Base-by-base conservation (phyloP, 176 grass and related monocot genomes). In the Oryza punctata region DNA sequence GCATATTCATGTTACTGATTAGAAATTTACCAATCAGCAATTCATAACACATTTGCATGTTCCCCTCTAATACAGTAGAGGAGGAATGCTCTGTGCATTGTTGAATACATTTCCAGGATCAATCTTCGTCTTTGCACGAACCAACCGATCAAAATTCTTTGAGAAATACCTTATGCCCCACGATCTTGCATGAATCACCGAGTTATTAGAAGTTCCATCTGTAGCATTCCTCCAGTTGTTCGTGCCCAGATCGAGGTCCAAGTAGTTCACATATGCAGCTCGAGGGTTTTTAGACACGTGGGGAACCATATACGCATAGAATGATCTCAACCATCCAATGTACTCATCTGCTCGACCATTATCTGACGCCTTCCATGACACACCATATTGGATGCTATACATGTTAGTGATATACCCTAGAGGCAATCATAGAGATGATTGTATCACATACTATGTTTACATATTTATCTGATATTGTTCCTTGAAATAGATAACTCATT, bases 61-160 rank as follows among this genome's bases (percentile, higher is more conserved):
- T 66, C 3, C 3, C 57, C 2, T 49, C 23, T 67, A 79, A 45
- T 49, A 6, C 6, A 21, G 73, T 14, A 91, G 43, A 19, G 91
- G 91, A 46, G 91, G 94, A 38, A 97, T 97, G 66, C 91, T 97
- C 37, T 97, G 91, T 0, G 83, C 79, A 66, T 88, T 82, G 71
- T 88, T 88, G 79, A 94, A 94, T 12, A 94, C 85, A 21, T 94
- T 92, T 0, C 25, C 23, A 16, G 87, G 87, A 35, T 97, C 91
- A 4, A 82, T 52, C 54, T 5, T 4, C 1, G 75, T 66, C 89
- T 97, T 97, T 26, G 89, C 91, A 32, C 24, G 30, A 5, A 94
- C 92, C 65, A 97, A 19, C 37, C 90, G 67, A 2, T 87, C 74
- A 21, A 87, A 90, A 27, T 92, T 97, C 14, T 18, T 12, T 8